Evolutionary conservation across 306 rosid genomes (phyloP), one percentile per base, ranked within the genome.

Genomic region (Ochetophila trinervis): DNA sequence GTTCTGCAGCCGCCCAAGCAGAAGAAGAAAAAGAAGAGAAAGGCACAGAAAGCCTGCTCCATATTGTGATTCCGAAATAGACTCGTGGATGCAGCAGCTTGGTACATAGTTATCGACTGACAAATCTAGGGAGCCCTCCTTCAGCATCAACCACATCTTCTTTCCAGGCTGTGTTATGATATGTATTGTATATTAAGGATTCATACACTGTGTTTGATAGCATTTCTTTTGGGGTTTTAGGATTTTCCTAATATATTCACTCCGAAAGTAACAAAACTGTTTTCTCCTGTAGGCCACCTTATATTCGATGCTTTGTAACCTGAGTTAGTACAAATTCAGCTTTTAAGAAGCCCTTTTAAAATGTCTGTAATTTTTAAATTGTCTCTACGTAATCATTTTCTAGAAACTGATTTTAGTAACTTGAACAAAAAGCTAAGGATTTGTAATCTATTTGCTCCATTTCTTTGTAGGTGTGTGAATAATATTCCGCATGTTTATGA

Each of bases 1-100:
- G 98, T 93, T 79, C 94, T 93, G 71, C 98, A 84, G 80, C 98
- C 98, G 1, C 91, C 98, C 27, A 89, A 84, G 80, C 93, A 81
- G 79, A 89, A 85, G 77, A 79, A 76, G 85, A 88, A 76, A 71
- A 84, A 78, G 83, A 87, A 84, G 86, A 81, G 89, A 65, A 93
- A 78, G 84, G 81, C 90, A n/a, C 89, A 89, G 37, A 89, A 70
- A 74, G 83, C 82, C 67, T 89, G 98, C 74, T 83, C 94, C 63
- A 86, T 93, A 67, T 68, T 93, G 83, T 93, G 89, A 93, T 74
- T 53, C 53, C 59, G 55, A 15, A 53, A 47, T 58, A 52, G 71
- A 66, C 75, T 44, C 68, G 18, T 58, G 30, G 72, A 76, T 66
- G 71, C 80, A 66, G 67, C 70, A 84, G 69, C 72, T 65, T 80